phyloP scores from a whole-genome alignment of 2,329 filamentous ascomycete species.

The Aspergillus sp. region DNA sequence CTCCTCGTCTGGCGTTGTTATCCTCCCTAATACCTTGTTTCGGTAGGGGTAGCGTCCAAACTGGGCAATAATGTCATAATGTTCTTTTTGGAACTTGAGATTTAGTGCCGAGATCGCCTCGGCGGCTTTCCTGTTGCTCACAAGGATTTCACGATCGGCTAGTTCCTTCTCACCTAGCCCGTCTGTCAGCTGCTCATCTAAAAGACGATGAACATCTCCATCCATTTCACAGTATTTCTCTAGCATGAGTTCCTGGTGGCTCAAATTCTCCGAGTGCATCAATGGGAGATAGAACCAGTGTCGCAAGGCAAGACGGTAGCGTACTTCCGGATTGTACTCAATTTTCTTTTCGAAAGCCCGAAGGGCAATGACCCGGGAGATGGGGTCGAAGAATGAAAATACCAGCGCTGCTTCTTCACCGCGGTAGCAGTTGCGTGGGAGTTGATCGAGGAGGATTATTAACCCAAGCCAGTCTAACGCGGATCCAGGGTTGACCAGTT shows the following conservation, averaged over 20 bases:
- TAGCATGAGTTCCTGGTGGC: not conserved
- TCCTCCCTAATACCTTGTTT: not conserved
- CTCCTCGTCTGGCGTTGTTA: conserved; percentile 4
- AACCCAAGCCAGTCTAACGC: conserved; percentile 45
- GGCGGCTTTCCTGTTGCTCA: not conserved
- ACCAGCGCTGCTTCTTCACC: conserved; percentile 46
- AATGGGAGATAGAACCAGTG: conserved; percentile 62
- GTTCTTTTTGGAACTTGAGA: conserved; percentile 7
- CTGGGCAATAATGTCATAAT: conserved; percentile 7
- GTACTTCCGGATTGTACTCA: conserved; percentile 28
- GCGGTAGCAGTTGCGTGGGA: conserved; percentile 63
- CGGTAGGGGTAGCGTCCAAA: conserved; percentile 11
- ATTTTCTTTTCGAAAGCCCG: conserved; percentile 37
- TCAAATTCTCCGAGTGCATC: conserved; percentile 47
- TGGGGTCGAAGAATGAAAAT: conserved; percentile 58
- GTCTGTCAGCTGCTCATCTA: not conserved
- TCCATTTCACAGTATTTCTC: conserved; percentile 1
- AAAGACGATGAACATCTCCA: conserved; percentile 2
- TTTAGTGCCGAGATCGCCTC: not conserved
- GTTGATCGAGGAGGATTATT: conserved; percentile 61
- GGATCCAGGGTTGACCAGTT: not conserved
- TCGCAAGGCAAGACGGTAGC: conserved; percentile 40
- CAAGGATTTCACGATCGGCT: not conserved
- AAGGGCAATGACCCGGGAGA: conserved; percentile 49
- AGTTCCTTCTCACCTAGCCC: not conserved